A percentile compares a stretch with the other conserved stretches of the same genome.
phyloP scores from a whole-genome alignment of 2,329 filamentous ascomycete genomes.

The Ophiostoma triangulosporum region DNA sequence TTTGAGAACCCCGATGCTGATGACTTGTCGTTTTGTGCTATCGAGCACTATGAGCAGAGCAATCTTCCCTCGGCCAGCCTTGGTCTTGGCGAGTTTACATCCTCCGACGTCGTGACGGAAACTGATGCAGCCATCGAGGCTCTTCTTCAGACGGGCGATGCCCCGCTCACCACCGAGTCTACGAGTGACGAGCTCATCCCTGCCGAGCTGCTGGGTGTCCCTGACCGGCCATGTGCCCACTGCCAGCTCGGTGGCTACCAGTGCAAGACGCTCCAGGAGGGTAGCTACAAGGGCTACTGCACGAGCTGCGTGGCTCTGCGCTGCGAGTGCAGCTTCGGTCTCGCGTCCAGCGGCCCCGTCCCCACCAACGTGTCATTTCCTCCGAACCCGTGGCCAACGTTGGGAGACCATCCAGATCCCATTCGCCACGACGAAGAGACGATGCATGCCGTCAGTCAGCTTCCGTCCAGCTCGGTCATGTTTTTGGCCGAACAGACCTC shows the following conservation, averaged over 20 bases:
- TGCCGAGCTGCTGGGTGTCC: conserved; percentile 25
- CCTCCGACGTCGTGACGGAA: conserved; percentile 6
- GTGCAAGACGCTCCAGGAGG: conserved; percentile 48
- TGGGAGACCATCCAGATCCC: conserved; percentile 29
- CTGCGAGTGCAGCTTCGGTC: conserved; percentile 44
- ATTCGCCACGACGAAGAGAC: conserved; percentile 25
- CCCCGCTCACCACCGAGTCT: conserved; percentile 15
- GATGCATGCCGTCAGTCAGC: background rate
- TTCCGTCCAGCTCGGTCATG: background rate
- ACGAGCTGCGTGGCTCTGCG: conserved; percentile 48
- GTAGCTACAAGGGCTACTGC: conserved; percentile 46
- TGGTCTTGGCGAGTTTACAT: background rate
- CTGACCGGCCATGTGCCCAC: conserved; percentile 35
- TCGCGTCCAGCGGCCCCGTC: conserved; percentile 19
- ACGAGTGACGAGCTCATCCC: conserved; percentile 21
- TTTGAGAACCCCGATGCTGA: conserved; percentile 44
- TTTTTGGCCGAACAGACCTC: conserved; percentile 7
- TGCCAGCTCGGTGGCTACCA: conserved; percentile 39
- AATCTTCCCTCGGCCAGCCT: conserved; percentile 19
- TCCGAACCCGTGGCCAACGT: conserved; percentile 30
- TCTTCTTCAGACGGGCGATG: background rate
- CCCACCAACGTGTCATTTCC: conserved; percentile 27
- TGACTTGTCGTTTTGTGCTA: conserved; percentile 44
- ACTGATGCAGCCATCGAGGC: conserved; percentile 3
- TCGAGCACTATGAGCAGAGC: conserved; percentile 39